Percentiles rank a stretch among this genome's conserved stretches.
phyloP scores from a whole-genome alignment of 73 alveolate genomes.

The Paramecium tetraurelia region DNA sequence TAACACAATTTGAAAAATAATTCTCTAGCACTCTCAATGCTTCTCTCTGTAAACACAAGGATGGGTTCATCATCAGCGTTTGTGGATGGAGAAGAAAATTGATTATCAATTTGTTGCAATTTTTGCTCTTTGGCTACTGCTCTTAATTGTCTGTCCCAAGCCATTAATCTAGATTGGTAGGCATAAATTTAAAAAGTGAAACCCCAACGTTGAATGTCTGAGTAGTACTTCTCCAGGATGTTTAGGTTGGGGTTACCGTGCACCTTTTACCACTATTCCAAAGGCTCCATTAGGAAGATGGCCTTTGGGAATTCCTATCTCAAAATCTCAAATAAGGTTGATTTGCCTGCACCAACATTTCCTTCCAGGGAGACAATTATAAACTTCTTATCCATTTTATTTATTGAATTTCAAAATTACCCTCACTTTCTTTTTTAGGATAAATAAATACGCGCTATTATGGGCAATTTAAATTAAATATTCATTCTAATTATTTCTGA shows the following conservation, averaged over 20 bases:
- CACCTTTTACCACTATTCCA: constrained; percentile 7
- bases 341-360: constrained; percentile 49
- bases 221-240: constrained; percentile 15
- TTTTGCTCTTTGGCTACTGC: neutral
- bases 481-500: constrained; percentile 17
- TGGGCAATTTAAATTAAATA: neutral
- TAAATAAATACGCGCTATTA: constrained; percentile 26
- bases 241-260: neutral
- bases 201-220: constrained; percentile 25
- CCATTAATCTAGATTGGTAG: constrained; percentile 24
- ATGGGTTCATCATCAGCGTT: neutral
- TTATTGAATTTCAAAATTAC: neutral
- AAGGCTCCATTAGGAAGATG: neutral
- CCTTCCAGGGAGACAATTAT: constrained; percentile 6
- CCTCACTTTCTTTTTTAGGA: neutral
- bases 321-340: neutral
- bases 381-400: neutral
- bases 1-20: neutral
- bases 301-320: neutral
- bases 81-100: constrained; percentile 15
- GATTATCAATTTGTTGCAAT: neutral
- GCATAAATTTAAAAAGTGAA: constrained; percentile 44
- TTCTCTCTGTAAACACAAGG: constrained; percentile 10
- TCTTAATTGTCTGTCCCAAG: constrained; percentile 30
- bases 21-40: constrained; percentile 30